Base-by-base conservation (phyloP, 139 green algal species). In the Mesotaenium endlicherianum region DNA sequence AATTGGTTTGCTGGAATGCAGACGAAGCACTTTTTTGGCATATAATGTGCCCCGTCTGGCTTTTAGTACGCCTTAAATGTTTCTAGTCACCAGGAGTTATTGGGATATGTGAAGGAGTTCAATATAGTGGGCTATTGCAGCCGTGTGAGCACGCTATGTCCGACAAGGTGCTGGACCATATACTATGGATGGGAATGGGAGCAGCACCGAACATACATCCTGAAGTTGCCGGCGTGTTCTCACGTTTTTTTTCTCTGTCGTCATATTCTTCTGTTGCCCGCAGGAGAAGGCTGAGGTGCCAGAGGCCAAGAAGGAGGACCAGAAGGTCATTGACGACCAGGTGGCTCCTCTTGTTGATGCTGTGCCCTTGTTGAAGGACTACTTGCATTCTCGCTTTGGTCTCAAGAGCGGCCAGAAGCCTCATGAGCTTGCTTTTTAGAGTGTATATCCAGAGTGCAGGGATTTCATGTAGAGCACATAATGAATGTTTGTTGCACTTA, bases 381-480 rank as follows among this genome's bases (percentile, higher is more conserved):
- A 99, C 93, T 90, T 99, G 36, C 83, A 80, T 34, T 91, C 91
- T 0, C 91, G 92, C 75, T 99, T 99, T 91, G 93, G 93, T n/a
- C 93, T 99, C 30, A 86, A 88, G 47, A 88, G 89, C 72, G 95
- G 94, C 50, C 93, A 97, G 90, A 91, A 96, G 82, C 96, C 96
- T 20, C 96, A 99, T 92, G 90, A 98, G 55, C 95, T 99, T 91
- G 97, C 97, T 89, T 99, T 98, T 64, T 64, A 64, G 53, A 64
- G 53, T 34, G 26, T n/a, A 64, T 64, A 20, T 20, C 20, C 26
- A 20, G 53, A 64, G 20, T 64, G 53, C 26, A 34, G 26, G 53
- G 26, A 34, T 64, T 64, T 64, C 53, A 34, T 64, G 53, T 64
- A 20, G 20, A 34, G 53, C 53, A 64, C 20, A 34, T 64, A 64